Evolutionary conservation across 164 flowering plant genomes (phyloP).

Genomic region (Aristolochia californica): DNA sequence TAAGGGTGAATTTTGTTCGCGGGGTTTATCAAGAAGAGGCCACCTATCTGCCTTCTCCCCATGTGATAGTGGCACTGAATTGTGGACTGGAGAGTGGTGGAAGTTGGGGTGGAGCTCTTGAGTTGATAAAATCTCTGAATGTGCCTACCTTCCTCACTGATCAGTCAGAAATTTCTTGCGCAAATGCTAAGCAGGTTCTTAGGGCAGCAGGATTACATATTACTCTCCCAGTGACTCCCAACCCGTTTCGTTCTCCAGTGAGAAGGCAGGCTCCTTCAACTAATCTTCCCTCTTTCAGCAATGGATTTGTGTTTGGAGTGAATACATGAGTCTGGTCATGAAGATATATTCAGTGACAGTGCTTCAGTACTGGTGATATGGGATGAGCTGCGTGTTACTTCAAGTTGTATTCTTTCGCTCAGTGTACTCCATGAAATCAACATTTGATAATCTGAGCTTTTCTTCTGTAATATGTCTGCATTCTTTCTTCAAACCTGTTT

Average conservation of each 20-base stretch:
- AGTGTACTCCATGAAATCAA: too few species aligned
- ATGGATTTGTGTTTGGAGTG: slow-evolving; percentile 48
- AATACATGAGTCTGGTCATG: slow-evolving; percentile 24
- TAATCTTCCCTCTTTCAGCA: slow-evolving; percentile 46
- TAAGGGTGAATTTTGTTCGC: slow-evolving; percentile 39
- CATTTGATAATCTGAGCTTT: too few species aligned
- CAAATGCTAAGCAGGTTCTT: slow-evolving; percentile 50
- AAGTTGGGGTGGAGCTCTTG: slow-evolving; percentile 49
- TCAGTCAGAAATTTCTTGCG: slow-evolving; percentile 36
- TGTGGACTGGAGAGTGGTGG: slow-evolving; percentile 32
- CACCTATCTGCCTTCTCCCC: slow-evolving; percentile 48
- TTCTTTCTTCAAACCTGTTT: too few species aligned
- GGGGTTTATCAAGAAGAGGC: too few species aligned
- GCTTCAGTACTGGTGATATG: too few species aligned
- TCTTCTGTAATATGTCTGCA: too few species aligned
- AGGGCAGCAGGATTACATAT: slow-evolving; percentile 41
- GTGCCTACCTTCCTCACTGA: slow-evolving; percentile 45
- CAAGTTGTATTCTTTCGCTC: too few species aligned
- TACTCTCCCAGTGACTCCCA: slow-evolving; percentile 49
- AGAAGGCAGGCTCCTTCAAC: slow-evolving; percentile 26
- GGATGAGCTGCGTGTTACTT: too few species aligned
- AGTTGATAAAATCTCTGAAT: slow-evolving; percentile 35
- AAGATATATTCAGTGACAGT: neutral
- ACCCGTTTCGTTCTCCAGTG: slow-evolving; percentile 56
- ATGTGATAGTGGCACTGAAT: slow-evolving; percentile 37